Evolutionary conservation across 2,329 filamentous ascomycete genomes (phyloP), one percentile per base, ranked within the genome.

Genomic region (Tolypocladium album): DNA sequence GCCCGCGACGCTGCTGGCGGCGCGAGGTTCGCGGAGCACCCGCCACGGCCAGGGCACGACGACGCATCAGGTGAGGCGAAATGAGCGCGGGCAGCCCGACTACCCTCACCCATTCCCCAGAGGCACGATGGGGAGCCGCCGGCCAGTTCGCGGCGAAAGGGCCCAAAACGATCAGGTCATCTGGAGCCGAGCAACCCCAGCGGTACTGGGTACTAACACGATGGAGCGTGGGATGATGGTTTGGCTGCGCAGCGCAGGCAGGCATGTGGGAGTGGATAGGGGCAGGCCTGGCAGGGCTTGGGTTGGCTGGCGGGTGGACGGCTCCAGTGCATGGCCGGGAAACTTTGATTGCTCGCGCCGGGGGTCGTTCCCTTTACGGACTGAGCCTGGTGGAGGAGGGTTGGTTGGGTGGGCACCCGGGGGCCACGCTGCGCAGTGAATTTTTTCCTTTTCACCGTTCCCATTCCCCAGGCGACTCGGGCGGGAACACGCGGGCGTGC

Each of bases 261-360:
- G 47, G 47, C 47, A 52, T 52, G 47, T 31, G 47, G 47, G 17
- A 52, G 47, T 52, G 47, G 47, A 52, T 31, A 22, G 27, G 1
- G 36, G 11, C 36, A 38, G 22, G 24, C 24, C 45, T 8, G 4
- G 8, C 22, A 31, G 3, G 47, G 15, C 47, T 20, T 34, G 47
- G 47, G 47, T 52, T 52, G 47, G 27, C 9, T 20, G 47, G 17
- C 24, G 24, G 45, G 2, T 17, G 45, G 45, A 31, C 47, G 24
- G 47, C 27, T 52, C 47, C 47, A 52, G 45, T 9, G 45, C 45
- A 17, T 52, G 57, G 31, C 50, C 50, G 39, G 13, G 45, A 58
- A 55, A 39, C 52, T 58, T 56, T 61, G 59, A 61, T 61, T 61
- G 40, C 50, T 27, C 22, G 36, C 55, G 42, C 24, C 50, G 59